Base-by-base conservation (phyloP, 2,329 filamentous ascomycete species). In the Xylogone sp. region DNA sequence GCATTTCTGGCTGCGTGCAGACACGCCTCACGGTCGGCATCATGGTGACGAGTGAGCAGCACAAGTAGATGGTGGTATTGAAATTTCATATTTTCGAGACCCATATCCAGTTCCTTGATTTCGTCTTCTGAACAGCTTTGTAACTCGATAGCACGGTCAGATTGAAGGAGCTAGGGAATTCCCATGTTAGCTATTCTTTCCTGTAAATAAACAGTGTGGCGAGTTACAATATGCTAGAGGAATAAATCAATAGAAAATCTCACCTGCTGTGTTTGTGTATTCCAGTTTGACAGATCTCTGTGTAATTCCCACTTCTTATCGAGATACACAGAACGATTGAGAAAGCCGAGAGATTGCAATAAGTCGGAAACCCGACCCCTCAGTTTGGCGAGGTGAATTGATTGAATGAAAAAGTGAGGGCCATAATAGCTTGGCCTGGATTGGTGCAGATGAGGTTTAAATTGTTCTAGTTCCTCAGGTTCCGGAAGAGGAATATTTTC, bases 1-100 rank as follows among this genome's bases (percentile, higher is more conserved):
- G 53, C 55, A 13, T 22, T n/a, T 45, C 55, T 45, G 4, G 55
- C 55, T 3, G 53, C 46, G n/a, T 44, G 31, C 16, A 54, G 50
- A 21, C 53, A 55, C 13, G 34, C n/a, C 7, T 51, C n/a, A 8
- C 52, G 48, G 19, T 46, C 42, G 8, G 20, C n/a, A 45, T 49
- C 49, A 22, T 48, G 34, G 5, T 34, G 48, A 16, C 53, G 48
- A 12, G 51, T 56, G 10, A 56, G 48, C 19, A 49, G 55, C 7
- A 54, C 53, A 21, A 56, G 39, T 10, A 53, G 45, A 39, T 57
- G 50, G 19, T 57, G 53, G 22, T 56, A 57, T 44, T 57, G 53
- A 19, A 55, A 57, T 31, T 22, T 47, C 12, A 56, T 29, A 18
- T 49, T 50, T 24, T 52, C 43, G 16, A 56, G 20, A 7, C 55